Conservation (phyloP, 768 basidiomycete genomes). For the Termitomyces sp. region DNA sequence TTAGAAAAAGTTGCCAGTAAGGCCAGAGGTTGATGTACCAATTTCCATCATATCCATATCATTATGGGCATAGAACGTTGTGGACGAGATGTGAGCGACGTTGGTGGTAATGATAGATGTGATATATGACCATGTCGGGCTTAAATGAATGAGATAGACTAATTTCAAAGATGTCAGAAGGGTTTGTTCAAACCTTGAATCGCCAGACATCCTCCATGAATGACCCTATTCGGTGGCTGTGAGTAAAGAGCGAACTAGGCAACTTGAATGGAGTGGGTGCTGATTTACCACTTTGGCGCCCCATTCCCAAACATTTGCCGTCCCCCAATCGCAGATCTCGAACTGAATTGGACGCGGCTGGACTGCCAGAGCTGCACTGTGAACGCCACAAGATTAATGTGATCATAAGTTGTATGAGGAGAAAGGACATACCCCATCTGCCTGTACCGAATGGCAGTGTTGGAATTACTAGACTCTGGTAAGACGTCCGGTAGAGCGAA, state of each 20-base stretch:
- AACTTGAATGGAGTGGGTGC: slow-evolving; percentile 2
- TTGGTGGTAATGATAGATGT: slow-evolving; percentile 39
- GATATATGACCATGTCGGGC: slow-evolving; percentile 41
- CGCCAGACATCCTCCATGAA: slow-evolving; percentile 50
- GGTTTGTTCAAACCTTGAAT: slow-evolving; percentile 28
- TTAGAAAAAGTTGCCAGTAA: neutral
- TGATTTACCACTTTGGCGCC: slow-evolving; percentile 43
- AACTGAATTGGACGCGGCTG: slow-evolving; percentile 43
- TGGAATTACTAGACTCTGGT: slow-evolving; percentile 38
- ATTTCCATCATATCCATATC: slow-evolving; percentile 61
- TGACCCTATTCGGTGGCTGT: slow-evolving; percentile 31
- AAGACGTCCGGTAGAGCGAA: neutral
- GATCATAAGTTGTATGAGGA: neutral
- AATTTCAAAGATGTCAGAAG: neutral
- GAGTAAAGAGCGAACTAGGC: neutral
- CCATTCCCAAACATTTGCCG: slow-evolving; percentile 51
- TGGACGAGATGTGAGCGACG: slow-evolving; percentile 32
- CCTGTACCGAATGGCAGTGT: slow-evolving; percentile 52
- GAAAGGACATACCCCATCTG: slow-evolving; percentile 41
- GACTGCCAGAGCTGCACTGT: slow-evolving; percentile 39
- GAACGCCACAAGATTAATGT: neutral
- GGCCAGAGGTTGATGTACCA: slow-evolving; percentile 13
- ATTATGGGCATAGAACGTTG: slow-evolving; percentile 46
- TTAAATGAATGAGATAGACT: slow-evolving; percentile 5
- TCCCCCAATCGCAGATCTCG: slow-evolving; percentile 52